These are phyloP conservation scores for Brassica cretica DNA, from an alignment of 345 rosid genomes.

Conservation along the genomic window DNA sequence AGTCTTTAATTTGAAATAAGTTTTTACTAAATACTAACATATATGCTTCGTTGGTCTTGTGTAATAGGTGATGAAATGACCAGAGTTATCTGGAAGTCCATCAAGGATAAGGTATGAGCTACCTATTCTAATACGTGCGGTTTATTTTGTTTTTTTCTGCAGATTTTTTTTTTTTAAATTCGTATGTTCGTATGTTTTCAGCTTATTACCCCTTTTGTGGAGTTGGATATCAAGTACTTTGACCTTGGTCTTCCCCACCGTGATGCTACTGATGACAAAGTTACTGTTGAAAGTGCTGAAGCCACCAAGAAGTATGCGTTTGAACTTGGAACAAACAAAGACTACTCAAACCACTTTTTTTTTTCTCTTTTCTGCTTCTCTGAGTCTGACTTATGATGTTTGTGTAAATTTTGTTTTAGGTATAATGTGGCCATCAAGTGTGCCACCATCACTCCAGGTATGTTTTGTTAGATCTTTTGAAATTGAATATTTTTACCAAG, in stretches of 20 bases:
- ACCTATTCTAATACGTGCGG: background rate
- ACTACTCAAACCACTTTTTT: background rate
- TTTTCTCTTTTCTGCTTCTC: too few species aligned
- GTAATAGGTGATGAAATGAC: constrained; percentile 97
- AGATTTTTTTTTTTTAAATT: background rate
- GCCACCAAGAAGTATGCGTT: constrained; percentile 63
- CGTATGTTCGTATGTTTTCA: constrained; percentile 30
- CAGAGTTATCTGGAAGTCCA: constrained; percentile 81
- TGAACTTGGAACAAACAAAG: background rate
- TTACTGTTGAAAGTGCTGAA: constrained; percentile 70
- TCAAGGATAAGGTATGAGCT: constrained; percentile 66
- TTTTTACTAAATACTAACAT: background rate
- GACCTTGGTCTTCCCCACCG: constrained; percentile 73
- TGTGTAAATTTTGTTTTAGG: constrained; percentile 43
- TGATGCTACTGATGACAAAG: constrained; percentile 66
- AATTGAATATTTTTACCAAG: constrained; percentile 2
- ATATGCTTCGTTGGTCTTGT: background rate
- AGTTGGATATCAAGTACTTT: constrained; percentile 68
- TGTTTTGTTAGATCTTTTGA: background rate
- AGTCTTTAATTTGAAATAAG: too few species aligned
- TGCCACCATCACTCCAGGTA: constrained; percentile 98
- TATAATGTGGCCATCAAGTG: constrained; percentile 97
- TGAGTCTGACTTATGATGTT: too few species aligned
- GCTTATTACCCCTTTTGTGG: constrained; percentile 86
- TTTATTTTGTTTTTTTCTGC: background rate